These are phyloP conservation scores for Fraxinus nigra DNA, from an alignment of 305 asterid genomes.

Conservation along the genomic window DNA sequence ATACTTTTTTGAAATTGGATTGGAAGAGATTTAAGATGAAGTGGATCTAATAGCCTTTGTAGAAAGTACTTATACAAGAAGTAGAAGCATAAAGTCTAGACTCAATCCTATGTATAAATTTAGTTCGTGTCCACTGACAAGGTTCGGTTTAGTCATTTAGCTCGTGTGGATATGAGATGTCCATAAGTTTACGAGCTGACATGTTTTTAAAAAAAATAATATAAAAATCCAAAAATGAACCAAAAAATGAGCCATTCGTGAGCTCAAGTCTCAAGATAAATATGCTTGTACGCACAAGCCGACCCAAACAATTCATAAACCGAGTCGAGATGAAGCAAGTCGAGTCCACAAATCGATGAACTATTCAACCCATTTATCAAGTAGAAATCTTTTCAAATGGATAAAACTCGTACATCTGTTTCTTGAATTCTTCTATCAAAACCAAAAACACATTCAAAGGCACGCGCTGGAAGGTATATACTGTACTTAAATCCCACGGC, in stretches of 20 bases:
- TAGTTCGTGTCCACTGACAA: not conserved
- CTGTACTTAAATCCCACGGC: not conserved
- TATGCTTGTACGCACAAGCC: not conserved
- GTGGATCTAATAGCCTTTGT: not conserved
- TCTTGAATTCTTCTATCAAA: conserved; percentile 18
- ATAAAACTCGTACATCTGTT: not conserved
- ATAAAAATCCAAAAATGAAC: too few relatives aligned
- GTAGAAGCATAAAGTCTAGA: not conserved
- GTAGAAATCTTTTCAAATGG: not conserved
- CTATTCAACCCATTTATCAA: not conserved
- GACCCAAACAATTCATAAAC: not conserved
- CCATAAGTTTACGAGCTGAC: not conserved
- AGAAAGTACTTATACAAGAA: too few relatives aligned
- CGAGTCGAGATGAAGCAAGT: too few relatives aligned
- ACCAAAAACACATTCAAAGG: not conserved
- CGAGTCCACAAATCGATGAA: not conserved
- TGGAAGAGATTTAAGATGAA: not conserved
- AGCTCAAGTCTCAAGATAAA: not conserved
- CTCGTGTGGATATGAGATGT: not conserved
- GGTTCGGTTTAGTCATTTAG: not conserved
- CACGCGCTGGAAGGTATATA: not conserved
- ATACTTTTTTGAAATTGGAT: too few relatives aligned
- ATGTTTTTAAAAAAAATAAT: too few relatives aligned
- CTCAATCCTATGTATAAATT: not conserved
- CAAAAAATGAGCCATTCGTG: not conserved